Base-by-base conservation (phyloP, 2,329 filamentous ascomycete genomes). In the Aureobasidium sp. region DNA sequence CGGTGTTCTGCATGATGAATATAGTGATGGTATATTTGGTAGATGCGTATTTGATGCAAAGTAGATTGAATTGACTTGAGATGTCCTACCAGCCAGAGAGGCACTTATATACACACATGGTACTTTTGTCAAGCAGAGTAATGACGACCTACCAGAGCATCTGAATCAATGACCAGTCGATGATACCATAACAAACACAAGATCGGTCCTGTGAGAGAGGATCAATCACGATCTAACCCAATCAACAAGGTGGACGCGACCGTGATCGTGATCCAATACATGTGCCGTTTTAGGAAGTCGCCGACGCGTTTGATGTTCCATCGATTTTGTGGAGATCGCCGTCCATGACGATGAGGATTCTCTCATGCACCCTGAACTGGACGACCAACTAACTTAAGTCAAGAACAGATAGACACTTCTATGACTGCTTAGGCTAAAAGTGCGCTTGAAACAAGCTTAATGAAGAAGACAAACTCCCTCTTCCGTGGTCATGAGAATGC, bases 1-100 rank as follows among this genome's bases (percentile, higher is more conserved):
- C 50, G 27, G 60, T 62, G 41, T 57, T 57, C 32, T 62, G 51
- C 60, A 62, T 62, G 20, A 27, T 53, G 50, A 26, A 37, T 15
- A 2, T 53, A 7, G n/a, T 34, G 6, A 17, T 46, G 7, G 42
- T 27, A 12, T 44, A 12, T 3, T 27, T 44, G 20, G 20, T 12
- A 15, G 13, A 13, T 26, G 20, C 15, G 13, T 32, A 5, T 1
- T 8, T 5, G 29, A 32, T 32, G 29, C 8, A 32, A 5, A 17
- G 15, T 5, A 17, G 23, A 27, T 46, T 46, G 42, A 27, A 15
- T 26, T 46, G 42, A 46, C 0, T 8, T 8, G 23, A 26, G 17
- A 8, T 3, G 27, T 20, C 20, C 42, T 26, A 27, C 17, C 10
- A 17, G 42, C 42, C 7, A 44, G 10, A 26, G 4, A 26, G 3